Evolutionary conservation across 768 basidiomycete species (phyloP), one percentile per base, ranked within the genome.

Genomic region (Lentinus brumalis): DNA sequence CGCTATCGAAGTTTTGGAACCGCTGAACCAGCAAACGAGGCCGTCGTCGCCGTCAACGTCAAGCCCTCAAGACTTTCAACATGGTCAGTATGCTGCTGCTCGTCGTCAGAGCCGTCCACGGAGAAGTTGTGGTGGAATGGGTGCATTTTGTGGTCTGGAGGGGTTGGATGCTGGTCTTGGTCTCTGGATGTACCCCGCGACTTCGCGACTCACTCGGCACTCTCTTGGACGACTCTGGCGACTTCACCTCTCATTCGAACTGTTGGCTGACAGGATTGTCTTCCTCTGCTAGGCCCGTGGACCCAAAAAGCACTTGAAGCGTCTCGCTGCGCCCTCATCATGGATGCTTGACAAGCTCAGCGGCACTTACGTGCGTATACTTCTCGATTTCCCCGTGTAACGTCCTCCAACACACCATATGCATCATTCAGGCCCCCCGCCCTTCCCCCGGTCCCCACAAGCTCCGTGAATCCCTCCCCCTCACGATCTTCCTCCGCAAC

Each of bases 301-400:
- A 88, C 96, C 96, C 66, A 97, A 92, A 90, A 97, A 97, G 81
- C 96, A 98, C 76, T 86, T 98, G 82, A 98, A 98, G 86, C 92
- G 96, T 74, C 86, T 98, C 61, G 88, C 89, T 68, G 97, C 97
- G 63, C 97, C 97, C 65, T 96, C 94, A 50, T 91, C 94, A 82
- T 99, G 97, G 97, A 98, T 99, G 96, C 86, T 99, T 66, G 94
- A 98, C 85, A 99, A 99, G 83, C 79, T 99, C 71, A 88, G 91
- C 79, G 94, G 94, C 61, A 94, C 94, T 68, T 96, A 93, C 71
- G 94, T 94, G 78, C 75, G 91, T 77, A 53, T 63, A 39, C n/a
- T 18, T 35, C 12, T 12, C 31, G 3, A 40, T 42, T 53, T 26
- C 50, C 31, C 21, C 41, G 40, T 46, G 42, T 41, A 14, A 50